phyloP scores from a whole-genome alignment of 139 green algal genomes.

The Chlamydomonas urium region DNA sequence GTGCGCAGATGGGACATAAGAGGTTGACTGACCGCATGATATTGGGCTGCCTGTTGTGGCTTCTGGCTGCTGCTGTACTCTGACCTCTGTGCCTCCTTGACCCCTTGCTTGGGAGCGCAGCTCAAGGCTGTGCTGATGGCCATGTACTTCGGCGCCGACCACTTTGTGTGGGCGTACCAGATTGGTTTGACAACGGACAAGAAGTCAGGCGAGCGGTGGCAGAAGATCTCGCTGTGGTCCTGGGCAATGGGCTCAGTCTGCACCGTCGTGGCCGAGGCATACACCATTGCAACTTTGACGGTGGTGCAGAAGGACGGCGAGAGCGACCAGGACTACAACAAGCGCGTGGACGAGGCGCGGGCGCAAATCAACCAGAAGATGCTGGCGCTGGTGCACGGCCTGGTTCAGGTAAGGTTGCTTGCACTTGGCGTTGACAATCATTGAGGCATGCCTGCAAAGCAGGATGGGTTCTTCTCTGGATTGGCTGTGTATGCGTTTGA shows the following conservation, averaged over 20 bases:
- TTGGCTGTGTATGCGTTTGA: too few relatives aligned
- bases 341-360: slow-evolving; percentile 49
- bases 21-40: not conserved
- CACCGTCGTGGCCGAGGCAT: not conserved
- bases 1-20: not conserved
- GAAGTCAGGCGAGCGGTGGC: slow-evolving; percentile 46
- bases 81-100: not conserved
- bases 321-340: slow-evolving; percentile 53
- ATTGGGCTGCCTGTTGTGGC: too few relatives aligned
- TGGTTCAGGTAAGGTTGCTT: slow-evolving; percentile 78
- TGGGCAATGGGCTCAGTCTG: slow-evolving; percentile 54
- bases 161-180: slow-evolving; percentile 87
- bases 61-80: not conserved
- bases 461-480: too few relatives aligned
- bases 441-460: too few relatives aligned
- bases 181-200: slow-evolving; percentile 79
- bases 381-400: slow-evolving; percentile 65
- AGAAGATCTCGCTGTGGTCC: slow-evolving; percentile 55
- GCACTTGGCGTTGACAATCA: too few relatives aligned
- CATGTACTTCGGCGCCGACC: slow-evolving; percentile 90
- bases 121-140: slow-evolving; percentile 84
- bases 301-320: slow-evolving; percentile 40
- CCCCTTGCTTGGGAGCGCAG: slow-evolving; percentile 34
- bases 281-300: not conserved
- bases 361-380: slow-evolving; percentile 56